A percentile compares a stretch with the other conserved stretches of the same genome.
Conservation (phyloP, 371 early-diverging fungal genomes). For the Phascolomyces articulosus region DNA sequence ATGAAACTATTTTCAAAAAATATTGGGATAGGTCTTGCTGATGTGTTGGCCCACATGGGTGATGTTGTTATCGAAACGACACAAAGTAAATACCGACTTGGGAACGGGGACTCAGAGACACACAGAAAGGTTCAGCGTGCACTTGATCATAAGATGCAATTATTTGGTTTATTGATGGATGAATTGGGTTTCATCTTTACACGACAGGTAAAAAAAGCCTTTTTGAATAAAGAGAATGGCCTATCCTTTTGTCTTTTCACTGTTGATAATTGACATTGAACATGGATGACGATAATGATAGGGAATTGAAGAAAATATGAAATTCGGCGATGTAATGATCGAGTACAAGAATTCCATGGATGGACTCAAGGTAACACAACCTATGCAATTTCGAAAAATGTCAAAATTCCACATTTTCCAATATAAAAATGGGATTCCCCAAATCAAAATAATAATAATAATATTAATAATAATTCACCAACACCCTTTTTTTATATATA, state of each 20-base stretch:
- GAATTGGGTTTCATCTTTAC: slow-evolving; percentile 56
- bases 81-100: slow-evolving; percentile 62
- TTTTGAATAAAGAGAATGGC: not conserved
- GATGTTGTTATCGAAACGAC: slow-evolving; percentile 62
- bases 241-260: too few relatives aligned
- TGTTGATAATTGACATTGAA: too few relatives aligned
- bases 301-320: slow-evolving; percentile 57
- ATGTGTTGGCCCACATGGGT: slow-evolving; percentile 53
- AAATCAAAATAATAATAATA: too few relatives aligned
- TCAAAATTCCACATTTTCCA: not conserved
- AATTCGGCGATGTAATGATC: slow-evolving; percentile 60
- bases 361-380: slow-evolving; percentile 44
- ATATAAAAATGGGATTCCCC: not conserved
- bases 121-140: slow-evolving; percentile 52
- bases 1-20: not conserved
- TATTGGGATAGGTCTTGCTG: slow-evolving; percentile 53
- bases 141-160: slow-evolving; percentile 60
- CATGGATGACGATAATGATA: not conserved
- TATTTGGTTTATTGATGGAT: slow-evolving; percentile 62
- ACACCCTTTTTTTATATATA: not conserved
- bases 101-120: slow-evolving; percentile 50
- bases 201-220: slow-evolving; percentile 38
- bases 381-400: not conserved
- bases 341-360: slow-evolving; percentile 62
- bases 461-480: too few relatives aligned